Evolutionary conservation across 768 basidiomycete genomes (phyloP).

Genomic region (Auriscalpium microsporum): DNA sequence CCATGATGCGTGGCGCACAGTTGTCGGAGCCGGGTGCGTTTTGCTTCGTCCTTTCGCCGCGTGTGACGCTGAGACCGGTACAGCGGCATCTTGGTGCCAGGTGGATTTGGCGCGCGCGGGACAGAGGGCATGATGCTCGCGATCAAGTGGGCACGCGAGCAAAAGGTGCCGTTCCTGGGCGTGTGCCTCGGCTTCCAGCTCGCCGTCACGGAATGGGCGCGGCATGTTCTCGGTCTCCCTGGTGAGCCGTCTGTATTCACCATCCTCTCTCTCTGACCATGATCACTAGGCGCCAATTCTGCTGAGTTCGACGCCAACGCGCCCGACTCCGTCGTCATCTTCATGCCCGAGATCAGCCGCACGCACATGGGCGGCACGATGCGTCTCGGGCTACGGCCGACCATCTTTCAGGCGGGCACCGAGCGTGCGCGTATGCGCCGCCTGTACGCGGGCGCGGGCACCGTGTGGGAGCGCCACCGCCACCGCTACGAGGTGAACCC

Average conservation of each 20-base stretch:
- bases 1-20: conserved; percentile 90
- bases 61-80: conserved; percentile 6
- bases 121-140: conserved; percentile 97
- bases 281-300: conserved; percentile 68
- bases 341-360: conserved; percentile 98
- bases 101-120: conserved; percentile 89
- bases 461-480: conserved; percentile 93
- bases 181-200: conserved; percentile 98
- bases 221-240: conserved; percentile 66
- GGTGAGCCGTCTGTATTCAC: conserved; percentile 32
- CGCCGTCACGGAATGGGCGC: conserved; percentile 91
- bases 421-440: conserved; percentile 70
- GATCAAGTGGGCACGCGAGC: conserved; percentile 95
- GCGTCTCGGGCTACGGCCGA: conserved; percentile 96
- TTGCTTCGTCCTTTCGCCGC: background rate
- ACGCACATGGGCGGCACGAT: conserved; percentile 99
- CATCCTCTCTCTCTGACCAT: conserved; percentile 3
- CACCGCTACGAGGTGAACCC: conserved; percentile 98
- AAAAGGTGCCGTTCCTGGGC: conserved; percentile 90
- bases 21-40: conserved; percentile 81
- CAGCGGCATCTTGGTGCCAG: conserved; percentile 94
- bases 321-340: conserved; percentile 72
- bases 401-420: conserved; percentile 69
- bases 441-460: conserved; percentile 74
- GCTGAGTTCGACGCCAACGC: conserved; percentile 64